A percentile compares a stretch with the other conserved stretches of the same genome.
phyloP scores from a whole-genome alignment of 2,329 filamentous ascomycete genomes.

The Hortaea werneckii region DNA sequence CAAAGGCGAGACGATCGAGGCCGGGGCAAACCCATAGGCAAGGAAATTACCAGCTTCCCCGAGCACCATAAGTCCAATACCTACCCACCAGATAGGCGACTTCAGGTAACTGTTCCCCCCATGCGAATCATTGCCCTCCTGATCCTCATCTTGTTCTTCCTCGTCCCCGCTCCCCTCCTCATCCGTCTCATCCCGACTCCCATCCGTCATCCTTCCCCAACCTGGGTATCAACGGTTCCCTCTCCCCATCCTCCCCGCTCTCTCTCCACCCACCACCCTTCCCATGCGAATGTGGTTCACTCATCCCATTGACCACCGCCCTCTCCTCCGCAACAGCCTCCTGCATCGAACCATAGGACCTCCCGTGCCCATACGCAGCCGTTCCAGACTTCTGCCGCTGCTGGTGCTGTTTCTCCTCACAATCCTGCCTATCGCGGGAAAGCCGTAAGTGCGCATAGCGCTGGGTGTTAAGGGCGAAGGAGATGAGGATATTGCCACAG shows the following conservation, averaged over 20 bases:
- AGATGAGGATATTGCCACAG: conserved; percentile 85
- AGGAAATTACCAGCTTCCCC: conserved; percentile 95
- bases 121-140: conserved; percentile 31
- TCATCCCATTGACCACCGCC: conserved; percentile 12
- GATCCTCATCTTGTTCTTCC: conserved; percentile 24
- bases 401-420: conserved; percentile 22
- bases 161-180: conserved; percentile 30
- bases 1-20: conserved; percentile 90
- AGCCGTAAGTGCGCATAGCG: conserved; percentile 87
- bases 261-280: conserved; percentile 18
- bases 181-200: conserved; percentile 16
- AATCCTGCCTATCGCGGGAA: conserved; percentile 55
- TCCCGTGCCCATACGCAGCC: no score
- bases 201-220: no score
- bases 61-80: conserved; percentile 82
- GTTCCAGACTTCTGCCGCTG: conserved; percentile 22
- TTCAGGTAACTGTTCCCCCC: conserved; percentile 66
- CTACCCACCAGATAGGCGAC: conserved; percentile 93
- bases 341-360: conserved; percentile 37
- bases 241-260: conserved; percentile 33
- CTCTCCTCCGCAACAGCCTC: conserved; percentile 25
- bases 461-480: conserved; percentile 90
- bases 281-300: conserved; percentile 6
- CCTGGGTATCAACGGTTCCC: conserved; percentile 44
- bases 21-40: conserved; percentile 93